Evolutionary conservation across 345 rosid genomes (phyloP).

Genomic region (Sapria himalayana): DNA sequence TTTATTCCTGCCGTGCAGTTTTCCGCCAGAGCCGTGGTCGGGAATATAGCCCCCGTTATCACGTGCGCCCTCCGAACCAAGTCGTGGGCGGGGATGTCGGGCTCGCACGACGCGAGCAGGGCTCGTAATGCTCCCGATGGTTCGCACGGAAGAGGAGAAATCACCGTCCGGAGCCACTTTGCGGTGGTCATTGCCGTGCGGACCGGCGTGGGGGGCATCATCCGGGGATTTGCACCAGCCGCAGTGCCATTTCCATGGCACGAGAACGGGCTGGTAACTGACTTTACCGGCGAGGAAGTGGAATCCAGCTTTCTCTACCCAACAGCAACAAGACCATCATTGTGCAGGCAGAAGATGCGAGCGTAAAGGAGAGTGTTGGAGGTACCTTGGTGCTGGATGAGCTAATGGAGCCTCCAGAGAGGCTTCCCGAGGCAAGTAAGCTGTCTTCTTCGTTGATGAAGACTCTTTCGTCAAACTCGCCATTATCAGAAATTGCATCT

Average conservation of each 20-base stretch:
- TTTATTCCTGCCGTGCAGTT: slow-evolving; percentile 44
- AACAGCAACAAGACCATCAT: slow-evolving; percentile 8
- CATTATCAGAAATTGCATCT: slow-evolving; percentile 36
- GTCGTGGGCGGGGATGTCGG: slow-evolving; percentile 60
- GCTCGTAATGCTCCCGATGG: slow-evolving; percentile 55
- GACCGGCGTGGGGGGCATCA: slow-evolving; percentile 68
- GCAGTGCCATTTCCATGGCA: slow-evolving; percentile 36
- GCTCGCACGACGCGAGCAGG: slow-evolving; percentile 60
- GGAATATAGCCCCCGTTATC: slow-evolving; percentile 85
- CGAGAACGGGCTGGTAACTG: slow-evolving; percentile 65
- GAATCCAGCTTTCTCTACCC: slow-evolving; percentile 51
- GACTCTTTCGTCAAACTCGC: slow-evolving; percentile 71
- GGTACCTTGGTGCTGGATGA: slow-evolving; percentile 39
- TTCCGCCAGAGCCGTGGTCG: slow-evolving; percentile 47
- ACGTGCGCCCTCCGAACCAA: slow-evolving; percentile 61
- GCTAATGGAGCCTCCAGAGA: slow-evolving; percentile 41
- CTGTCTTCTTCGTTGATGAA: slow-evolving; percentile 73
- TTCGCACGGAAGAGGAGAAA: slow-evolving; percentile 61
- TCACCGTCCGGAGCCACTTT: slow-evolving; percentile 75
- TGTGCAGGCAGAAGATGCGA: not conserved
- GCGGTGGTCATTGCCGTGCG: slow-evolving; percentile 94
- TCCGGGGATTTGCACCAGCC: slow-evolving; percentile 22
- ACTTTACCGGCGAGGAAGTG: slow-evolving; percentile 62
- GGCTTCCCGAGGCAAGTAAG: slow-evolving; percentile 54
- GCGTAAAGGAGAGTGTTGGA: not conserved